Conservation (phyloP, 2,329 filamentous ascomycete species). For the Aspergillus proliferans region DNA sequence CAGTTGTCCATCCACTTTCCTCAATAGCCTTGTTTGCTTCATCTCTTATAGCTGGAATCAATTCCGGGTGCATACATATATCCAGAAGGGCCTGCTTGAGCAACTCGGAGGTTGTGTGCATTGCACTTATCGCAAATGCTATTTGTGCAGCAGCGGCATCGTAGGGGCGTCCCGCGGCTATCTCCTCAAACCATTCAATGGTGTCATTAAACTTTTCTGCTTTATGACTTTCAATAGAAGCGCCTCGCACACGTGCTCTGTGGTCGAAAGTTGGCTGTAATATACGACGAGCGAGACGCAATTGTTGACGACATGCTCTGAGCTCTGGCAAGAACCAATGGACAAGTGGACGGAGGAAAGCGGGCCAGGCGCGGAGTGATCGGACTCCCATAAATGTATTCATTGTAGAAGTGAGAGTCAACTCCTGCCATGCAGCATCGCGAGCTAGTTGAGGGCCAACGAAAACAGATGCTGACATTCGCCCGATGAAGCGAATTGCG, state of each 20-base stretch:
- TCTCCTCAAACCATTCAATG: slow-evolving; percentile 11
- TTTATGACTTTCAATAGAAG: background rate
- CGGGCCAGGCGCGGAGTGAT: slow-evolving; percentile 36
- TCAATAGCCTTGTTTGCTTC: slow-evolving; percentile 5
- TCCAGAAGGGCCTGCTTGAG: slow-evolving; percentile 4
- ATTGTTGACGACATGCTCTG: slow-evolving; percentile 24
- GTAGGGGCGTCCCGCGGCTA: slow-evolving; percentile 6
- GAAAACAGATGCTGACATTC: slow-evolving; percentile 9
- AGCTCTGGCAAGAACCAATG: slow-evolving; percentile 38
- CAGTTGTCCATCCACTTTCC: slow-evolving; percentile 5
- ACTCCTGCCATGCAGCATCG: slow-evolving; percentile 7
- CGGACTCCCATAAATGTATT: slow-evolving; percentile 9
- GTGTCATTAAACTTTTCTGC: slow-evolving; percentile 6
- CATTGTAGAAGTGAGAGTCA: slow-evolving; percentile 9
- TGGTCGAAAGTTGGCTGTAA: slow-evolving; percentile 13
- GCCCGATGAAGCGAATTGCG: slow-evolving; percentile 7
- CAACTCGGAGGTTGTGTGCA: slow-evolving; percentile 10
- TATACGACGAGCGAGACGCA: slow-evolving; percentile 31
- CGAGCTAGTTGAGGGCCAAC: slow-evolving; percentile 11
- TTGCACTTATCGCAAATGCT: slow-evolving; percentile 10
- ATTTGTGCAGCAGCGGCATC: slow-evolving; percentile 12
- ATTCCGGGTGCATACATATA: slow-evolving; percentile 5
- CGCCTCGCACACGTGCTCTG: background rate
- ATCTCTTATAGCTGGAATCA: slow-evolving; percentile 5
- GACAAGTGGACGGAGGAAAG: slow-evolving; percentile 31